Base-by-base conservation (phyloP, 352 stramenopile species). In the Globisporangium splendens region DNA sequence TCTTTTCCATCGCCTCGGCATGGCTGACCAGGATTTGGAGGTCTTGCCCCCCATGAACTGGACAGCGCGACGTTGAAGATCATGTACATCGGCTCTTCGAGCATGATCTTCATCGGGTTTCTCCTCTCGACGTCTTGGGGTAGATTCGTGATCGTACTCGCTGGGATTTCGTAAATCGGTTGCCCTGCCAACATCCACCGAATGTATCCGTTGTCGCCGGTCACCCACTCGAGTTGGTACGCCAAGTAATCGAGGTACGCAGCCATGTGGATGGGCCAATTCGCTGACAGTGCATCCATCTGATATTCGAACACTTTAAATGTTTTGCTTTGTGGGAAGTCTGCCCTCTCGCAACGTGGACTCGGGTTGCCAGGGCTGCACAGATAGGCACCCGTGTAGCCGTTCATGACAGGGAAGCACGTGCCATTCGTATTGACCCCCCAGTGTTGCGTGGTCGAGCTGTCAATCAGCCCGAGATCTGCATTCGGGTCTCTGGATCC, bases 1-100 rank as follows among this genome's bases (percentile, higher is more conserved):
- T 75, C 59, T 7, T 51, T 60, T 22, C 72, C 72, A 24, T 78
- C 47, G 0, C 58, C 66, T 17, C 69, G 51, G 46, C 59, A 66
- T n/a, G 42, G 28, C 18, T 62, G 11, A 15, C 59, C 59, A 15
- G 59, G n/a, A 28, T 66, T 66, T 14, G 59, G 59, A 18, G 59
- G 59, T 42, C n/a, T 56, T 5, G 51, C 43, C 57, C 68, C 55
- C 71, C 71, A 79, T 1, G 88, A 95, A 14, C 76, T 94, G 2
- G 88, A 96, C 44, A 98, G 76, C 15, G 91, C 93, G 8, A 90
- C 93, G 64, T 98, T 98, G 48, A 97, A 79, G 58, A 98, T 96
- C 31, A 97, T 61, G 63, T 97, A 97, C 38, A 81, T 89, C 1
- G 90, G 93, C 67, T 98, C 93, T 56, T 92, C 84, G 17, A 95